These are phyloP conservation scores for Plasmodium blacklocki DNA, from an alignment of 169 alveolate genomes.

Conservation along the genomic window DNA sequence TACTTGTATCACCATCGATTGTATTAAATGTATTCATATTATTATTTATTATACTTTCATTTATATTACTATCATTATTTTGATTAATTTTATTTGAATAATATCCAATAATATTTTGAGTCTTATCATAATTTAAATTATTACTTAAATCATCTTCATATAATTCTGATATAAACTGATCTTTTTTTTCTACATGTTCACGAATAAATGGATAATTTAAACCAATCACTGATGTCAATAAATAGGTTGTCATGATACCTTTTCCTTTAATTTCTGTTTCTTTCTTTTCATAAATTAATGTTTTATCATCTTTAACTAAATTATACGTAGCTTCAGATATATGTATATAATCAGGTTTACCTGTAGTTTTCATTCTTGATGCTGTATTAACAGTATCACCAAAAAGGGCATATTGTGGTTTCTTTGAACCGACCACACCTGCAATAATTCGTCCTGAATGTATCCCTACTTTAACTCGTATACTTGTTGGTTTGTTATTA, in stretches of 20 bases:
- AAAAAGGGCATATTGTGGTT: conserved; percentile 97
- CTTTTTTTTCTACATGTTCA: conserved; percentile 26
- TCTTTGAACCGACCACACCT: conserved; percentile 98
- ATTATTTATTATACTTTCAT: conserved; percentile 32
- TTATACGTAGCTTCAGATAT: conserved; percentile 86
- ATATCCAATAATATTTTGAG: conserved; percentile 39
- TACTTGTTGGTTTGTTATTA: conserved; percentile 30
- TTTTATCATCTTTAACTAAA: conserved; percentile 83
- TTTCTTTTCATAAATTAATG: conserved; percentile 83
- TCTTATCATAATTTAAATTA: conserved; percentile 26
- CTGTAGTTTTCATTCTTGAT: conserved; percentile 94
- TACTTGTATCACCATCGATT: conserved; percentile 3
- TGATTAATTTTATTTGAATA: conserved; percentile 38
- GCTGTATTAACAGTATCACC: conserved; percentile 99
- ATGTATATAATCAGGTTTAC: conserved; percentile 87
- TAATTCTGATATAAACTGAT: conserved; percentile 30
- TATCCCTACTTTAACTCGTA: conserved; percentile 95
- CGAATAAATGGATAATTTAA: conserved; percentile 78
- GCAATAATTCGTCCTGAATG: conserved; percentile 97
- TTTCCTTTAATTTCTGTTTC: conserved; percentile 90
- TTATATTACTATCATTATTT: conserved; percentile 27
- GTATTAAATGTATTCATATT: conserved; percentile 7
- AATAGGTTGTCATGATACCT: conserved; percentile 89
- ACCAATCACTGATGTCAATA: conserved; percentile 82
- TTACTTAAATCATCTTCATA: conserved; percentile 28